Evolutionary conservation across 225 moss, liverwort and hornwort species (phyloP), one percentile per base, ranked within the genome.

Genomic region (Sphagnum tenellum): DNA sequence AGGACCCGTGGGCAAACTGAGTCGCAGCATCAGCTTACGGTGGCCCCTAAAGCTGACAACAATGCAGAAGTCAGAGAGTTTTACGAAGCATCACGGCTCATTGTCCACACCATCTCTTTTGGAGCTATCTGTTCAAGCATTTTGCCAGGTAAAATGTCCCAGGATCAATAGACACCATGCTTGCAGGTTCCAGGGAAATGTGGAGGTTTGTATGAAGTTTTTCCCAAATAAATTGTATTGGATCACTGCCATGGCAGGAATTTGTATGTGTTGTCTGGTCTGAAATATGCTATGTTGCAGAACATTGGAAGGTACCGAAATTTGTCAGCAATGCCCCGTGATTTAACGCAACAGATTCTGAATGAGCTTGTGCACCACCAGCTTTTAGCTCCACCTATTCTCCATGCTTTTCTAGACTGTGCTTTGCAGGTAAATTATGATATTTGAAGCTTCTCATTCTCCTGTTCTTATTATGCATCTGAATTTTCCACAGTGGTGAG

Each of bases 271-370:
- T 44, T 13, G 58, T 7, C 44, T 13, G 1, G 12, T 7, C 29
- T 44, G 54, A 7, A 55, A 55, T 11, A 55, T 55, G 54, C 50
- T n/a, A 12, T n/a, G 59, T 71, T 60, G 65, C 79, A 89, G 88
- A 78, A 63, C 64, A 78, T 92, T 63, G 74, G 61, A 66, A 71
- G 57, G 59, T 86, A 82, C 59, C 68, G 73, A 44, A 78, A 84
- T 9, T 82, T 95, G 60, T 78, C 77, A 54, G 78, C 81, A 68
- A 74, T 92, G 47, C 88, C 89, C 7, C 78, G 86, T 8, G 92
- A 92, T 56, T 66, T 92, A 71, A 79, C 88, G 59, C 92, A 95
- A 62, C 88, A 91, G 75, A 78, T 92, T 66, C 72, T 95, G 67
- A 77, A 77, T 71, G 92, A 92, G 69, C 89, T 95, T 66, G 82